These are phyloP conservation scores for Trametes villosa DNA, from an alignment of 768 basidiomycete genomes.

Conservation along the genomic window DNA sequence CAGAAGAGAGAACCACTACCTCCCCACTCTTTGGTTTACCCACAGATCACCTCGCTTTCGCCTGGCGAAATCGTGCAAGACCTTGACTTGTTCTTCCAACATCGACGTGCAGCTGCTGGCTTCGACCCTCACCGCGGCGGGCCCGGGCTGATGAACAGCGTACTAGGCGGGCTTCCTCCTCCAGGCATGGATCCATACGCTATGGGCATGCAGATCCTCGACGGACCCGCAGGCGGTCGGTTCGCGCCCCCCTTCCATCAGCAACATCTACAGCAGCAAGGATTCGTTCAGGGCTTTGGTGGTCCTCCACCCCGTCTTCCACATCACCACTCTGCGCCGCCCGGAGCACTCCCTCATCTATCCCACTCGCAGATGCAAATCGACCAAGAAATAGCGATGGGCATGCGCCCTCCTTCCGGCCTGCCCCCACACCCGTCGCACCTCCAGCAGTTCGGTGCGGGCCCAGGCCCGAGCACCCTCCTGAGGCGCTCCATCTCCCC, in stretches of 20 bases:
- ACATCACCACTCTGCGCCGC: constrained; percentile 31
- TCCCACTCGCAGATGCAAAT: constrained; percentile 26
- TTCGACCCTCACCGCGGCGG: constrained; percentile 24
- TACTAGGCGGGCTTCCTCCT: constrained; percentile 21
- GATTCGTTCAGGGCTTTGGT: constrained; percentile 25
- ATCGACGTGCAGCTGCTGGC: constrained; percentile 24
- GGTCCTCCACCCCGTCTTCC: constrained; percentile 25
- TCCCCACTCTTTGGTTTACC: constrained; percentile 31
- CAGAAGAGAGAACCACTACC: constrained; percentile 22
- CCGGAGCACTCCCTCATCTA: constrained; percentile 26
- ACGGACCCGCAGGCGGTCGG: constrained; percentile 24
- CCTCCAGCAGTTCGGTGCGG: constrained; percentile 16
- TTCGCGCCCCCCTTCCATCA: constrained; percentile 23
- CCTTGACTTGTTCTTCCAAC: constrained; percentile 34
- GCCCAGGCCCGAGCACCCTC: constrained; percentile 17
- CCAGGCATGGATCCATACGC: constrained; percentile 26
- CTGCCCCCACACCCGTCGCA: constrained; percentile 24
- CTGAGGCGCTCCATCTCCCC: constrained; percentile 36
- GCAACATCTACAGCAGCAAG: constrained; percentile 15
- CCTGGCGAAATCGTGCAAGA: constrained; percentile 37
- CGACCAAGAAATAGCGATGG: constrained; percentile 29
- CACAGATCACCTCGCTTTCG: constrained; percentile 35
- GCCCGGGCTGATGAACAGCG: constrained; percentile 14
- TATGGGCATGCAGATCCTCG: constrained; percentile 25
- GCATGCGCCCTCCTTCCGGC: constrained; percentile 24